phyloP scores from a whole-genome alignment of 495 filamentous ascomycete species.

The Aspergillus hancockii region DNA sequence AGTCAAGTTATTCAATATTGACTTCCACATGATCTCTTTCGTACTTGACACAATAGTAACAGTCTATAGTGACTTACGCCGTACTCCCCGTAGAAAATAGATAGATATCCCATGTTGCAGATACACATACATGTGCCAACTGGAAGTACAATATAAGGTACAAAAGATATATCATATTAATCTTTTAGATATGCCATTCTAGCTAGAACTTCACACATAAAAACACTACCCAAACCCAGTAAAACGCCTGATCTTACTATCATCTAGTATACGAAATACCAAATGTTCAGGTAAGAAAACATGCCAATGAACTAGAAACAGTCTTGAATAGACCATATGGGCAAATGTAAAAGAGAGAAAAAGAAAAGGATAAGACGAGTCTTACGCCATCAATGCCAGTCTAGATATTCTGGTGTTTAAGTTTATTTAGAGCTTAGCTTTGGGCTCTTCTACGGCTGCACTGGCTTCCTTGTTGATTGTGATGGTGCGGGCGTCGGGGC shows the following conservation, averaged over 20 bases:
- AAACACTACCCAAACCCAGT: background rate
- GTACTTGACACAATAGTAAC: too few species aligned
- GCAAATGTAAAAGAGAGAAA: background rate
- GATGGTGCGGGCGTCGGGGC: constrained; percentile 71
- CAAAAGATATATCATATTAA: too few species aligned
- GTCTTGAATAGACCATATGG: background rate
- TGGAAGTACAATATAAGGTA: too few species aligned
- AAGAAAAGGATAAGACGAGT: background rate
- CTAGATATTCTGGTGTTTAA: background rate
- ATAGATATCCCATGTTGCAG: too few species aligned
- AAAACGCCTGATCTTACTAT: background rate
- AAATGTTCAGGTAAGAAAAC: background rate
- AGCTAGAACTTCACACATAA: background rate
- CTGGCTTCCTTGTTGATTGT: constrained; percentile 84
- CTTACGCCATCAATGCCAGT: constrained; percentile 1
- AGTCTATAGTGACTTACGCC: too few species aligned
- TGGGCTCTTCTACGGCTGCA: constrained; percentile 54
- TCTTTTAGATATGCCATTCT: background rate
- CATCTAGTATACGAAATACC: background rate
- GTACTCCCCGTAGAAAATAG: too few species aligned
- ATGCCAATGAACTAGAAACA: background rate
- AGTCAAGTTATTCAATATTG: too few species aligned
- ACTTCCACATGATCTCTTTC: too few species aligned
- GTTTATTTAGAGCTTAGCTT: constrained; percentile 56
- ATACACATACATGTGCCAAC: too few species aligned